Evolutionary conservation across 805 yeast species (phyloP).

Genomic region (Pachysolen tannophilus): DNA sequence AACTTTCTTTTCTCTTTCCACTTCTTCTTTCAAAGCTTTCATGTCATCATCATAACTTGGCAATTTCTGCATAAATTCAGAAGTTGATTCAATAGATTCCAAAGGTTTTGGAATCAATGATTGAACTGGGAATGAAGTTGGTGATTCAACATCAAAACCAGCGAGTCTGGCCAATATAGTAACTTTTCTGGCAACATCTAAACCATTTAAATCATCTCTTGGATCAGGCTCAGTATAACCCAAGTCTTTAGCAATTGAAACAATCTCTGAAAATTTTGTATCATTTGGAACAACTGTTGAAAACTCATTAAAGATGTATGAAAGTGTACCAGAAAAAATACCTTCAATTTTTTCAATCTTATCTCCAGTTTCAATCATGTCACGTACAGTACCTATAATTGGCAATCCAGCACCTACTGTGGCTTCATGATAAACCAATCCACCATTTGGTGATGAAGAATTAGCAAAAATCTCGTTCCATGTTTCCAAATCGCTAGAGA

Average conservation of each 20-base stretch:
- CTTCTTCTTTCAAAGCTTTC: conserved; percentile 69
- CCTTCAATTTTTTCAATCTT: conserved; percentile 89
- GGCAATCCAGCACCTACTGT: conserved; percentile 99
- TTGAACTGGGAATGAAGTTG: conserved; percentile 89
- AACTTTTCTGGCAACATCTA: conserved; percentile 97
- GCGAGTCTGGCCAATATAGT: conserved; percentile 92
- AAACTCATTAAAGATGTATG: conserved; percentile 91
- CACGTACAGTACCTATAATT: conserved; percentile 80
- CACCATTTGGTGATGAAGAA: conserved; percentile 48
- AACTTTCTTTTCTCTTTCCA: conserved; percentile 78
- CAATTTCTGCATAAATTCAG: conserved; percentile 71
- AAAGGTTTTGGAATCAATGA: conserved; percentile 85
- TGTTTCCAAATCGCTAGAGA: conserved; percentile 62
- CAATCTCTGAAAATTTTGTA: conserved; percentile 83
- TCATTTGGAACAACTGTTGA: conserved; percentile 58
- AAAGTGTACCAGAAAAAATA: conserved; percentile 90
- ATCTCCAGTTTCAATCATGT: conserved; percentile 88
- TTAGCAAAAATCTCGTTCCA: conserved; percentile 71
- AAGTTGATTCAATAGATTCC: conserved; percentile 63
- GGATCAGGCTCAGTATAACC: conserved; percentile 99
- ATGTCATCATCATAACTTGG: conserved; percentile 80
- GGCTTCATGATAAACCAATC: conserved; percentile 93
- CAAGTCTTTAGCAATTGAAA: conserved; percentile 74
- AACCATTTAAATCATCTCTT: conserved; percentile 95
- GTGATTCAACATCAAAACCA: conserved; percentile 78